Percentiles rank a stretch among this genome's conserved stretches.
These are phyloP conservation scores for Tetramitus jugosus DNA, from an alignment of 208 protist species.

Conservation along the genomic window DNA sequence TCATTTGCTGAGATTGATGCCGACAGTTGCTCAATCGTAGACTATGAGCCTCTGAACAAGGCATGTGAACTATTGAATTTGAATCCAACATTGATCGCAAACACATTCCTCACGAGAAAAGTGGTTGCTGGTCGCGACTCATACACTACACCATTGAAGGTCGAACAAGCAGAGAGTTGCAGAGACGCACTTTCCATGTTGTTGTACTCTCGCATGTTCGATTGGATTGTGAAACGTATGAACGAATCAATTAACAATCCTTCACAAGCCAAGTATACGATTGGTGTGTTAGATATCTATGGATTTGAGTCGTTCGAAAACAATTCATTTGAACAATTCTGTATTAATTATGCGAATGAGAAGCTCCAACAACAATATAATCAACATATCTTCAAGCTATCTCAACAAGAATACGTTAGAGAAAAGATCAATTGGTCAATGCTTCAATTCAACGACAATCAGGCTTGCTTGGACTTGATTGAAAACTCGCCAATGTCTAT, in stretches of 20 bases:
- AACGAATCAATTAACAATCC: constrained; percentile 55
- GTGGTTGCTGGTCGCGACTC: neutral
- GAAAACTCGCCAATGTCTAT: constrained; percentile 25
- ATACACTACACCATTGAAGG: constrained; percentile 20
- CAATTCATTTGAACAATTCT: constrained; percentile 95
- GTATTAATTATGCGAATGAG: constrained; percentile 98
- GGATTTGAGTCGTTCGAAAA: constrained; percentile 91
- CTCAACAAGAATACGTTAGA: constrained; percentile 89
- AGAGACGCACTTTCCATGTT: constrained; percentile 87
- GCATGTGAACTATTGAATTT: neutral
- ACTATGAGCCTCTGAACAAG: neutral
- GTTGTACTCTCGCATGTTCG: constrained; percentile 83
- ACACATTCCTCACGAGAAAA: neutral
- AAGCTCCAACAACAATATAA: constrained; percentile 98
- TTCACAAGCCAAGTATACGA: constrained; percentile 20
- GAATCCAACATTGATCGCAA: neutral
- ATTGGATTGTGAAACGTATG: constrained; percentile 81
- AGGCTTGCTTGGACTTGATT: constrained; percentile 55
- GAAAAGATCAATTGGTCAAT: constrained; percentile 85
- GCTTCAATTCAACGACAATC: constrained; percentile 89
- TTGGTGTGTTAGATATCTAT: constrained; percentile 90
- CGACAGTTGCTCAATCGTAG: neutral
- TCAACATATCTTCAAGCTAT: constrained; percentile 84
- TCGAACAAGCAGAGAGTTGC: constrained; percentile 1
- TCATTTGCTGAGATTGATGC: constrained; percentile 45